Evolutionary conservation across 306 rosid species (phyloP), one percentile per base, ranked within the genome.

Genomic region (Fragaria iinumae): DNA sequence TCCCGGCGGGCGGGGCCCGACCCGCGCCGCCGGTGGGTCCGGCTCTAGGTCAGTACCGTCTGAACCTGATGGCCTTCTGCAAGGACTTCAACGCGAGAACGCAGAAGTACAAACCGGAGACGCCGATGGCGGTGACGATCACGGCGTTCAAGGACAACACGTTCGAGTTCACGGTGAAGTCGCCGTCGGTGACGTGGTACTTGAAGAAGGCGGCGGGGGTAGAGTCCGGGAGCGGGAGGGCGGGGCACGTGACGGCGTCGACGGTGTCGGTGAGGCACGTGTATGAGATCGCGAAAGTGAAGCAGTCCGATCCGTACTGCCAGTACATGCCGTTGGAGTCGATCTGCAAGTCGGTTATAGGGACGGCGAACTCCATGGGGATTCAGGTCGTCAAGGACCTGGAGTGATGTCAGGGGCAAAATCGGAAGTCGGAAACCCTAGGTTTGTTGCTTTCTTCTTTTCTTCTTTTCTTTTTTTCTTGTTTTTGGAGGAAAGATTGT

Each of bases 61-160:
- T 95, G 29, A 95, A 95, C 82, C 88, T 92, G 16, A 90, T 89
- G 97, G 96, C 98, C 4, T 92, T 95, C 88, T 89, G 96, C 85
- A 95, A 95, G 76, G 97, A 92, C 82, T 95, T 92, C 90, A 90
- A 92, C 59, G 97, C 97, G 8, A 80, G 93, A 2, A 95, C 96
- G 0, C 98, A 95, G 39, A 89, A 88, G 86, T 90, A 82, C 91
- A 92, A 95, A 41, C 69, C 93, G 0, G 93, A 89, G 39, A 87
- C 93, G 0, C 98, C 97, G 38, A 92, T 92, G 92, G 88, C 98
- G 1, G 97, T 95, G 18, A 85, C 87, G 25, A 90, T 92, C 64
- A 95, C 91, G 9, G 93, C 97, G 49, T 95, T 70, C 89, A 95
- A 89, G 80, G 98, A 95, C 87, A 92, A 89, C 84, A 90, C 98